Conservation (phyloP, 495 filamentous ascomycete genomes). For the Penicillium daleae region DNA sequence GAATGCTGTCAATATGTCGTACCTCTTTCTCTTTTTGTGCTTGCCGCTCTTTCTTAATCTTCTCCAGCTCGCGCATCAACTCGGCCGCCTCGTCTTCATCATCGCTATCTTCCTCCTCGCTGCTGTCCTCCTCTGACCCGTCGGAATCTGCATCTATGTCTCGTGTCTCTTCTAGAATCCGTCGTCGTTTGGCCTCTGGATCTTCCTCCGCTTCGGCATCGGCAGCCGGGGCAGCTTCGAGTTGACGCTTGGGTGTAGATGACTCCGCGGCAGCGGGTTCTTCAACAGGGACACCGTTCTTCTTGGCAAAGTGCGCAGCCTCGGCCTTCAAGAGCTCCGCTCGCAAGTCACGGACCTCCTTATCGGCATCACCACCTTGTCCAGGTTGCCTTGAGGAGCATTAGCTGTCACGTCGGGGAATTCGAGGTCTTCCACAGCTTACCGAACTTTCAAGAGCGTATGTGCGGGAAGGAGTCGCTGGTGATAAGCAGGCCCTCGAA, state of each 20-base stretch:
- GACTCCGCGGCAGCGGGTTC: slow-evolving; percentile 41
- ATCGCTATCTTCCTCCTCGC: slow-evolving; percentile 70
- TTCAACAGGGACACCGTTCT: slow-evolving; percentile 61
- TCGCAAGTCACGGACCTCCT: slow-evolving; percentile 76
- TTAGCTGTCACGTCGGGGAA: slow-evolving; percentile 19
- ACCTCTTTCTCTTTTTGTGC: slow-evolving; percentile 86
- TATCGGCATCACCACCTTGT: slow-evolving; percentile 84
- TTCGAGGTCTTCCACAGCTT: slow-evolving; percentile 17
- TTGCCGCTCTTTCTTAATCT: slow-evolving; percentile 87
- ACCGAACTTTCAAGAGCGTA: slow-evolving; percentile 87
- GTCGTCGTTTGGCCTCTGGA: slow-evolving; percentile 78
- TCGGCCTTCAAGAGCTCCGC: slow-evolving; percentile 90
- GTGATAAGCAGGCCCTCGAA: slow-evolving; percentile 92
- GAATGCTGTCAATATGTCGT: slow-evolving; percentile 2
- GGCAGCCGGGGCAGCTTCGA: slow-evolving; percentile 53
- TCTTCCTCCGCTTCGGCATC: slow-evolving; percentile 54
- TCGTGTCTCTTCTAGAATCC: slow-evolving; percentile 84
- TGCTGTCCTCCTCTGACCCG: slow-evolving; percentile 68
- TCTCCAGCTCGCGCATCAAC: slow-evolving; percentile 88
- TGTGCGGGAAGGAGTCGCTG: slow-evolving; percentile 93
- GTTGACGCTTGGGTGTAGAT: slow-evolving; percentile 63
- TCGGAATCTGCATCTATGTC: slow-evolving; percentile 92
- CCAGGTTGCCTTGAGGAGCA: slow-evolving; percentile 67
- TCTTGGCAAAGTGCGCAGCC: slow-evolving; percentile 84
- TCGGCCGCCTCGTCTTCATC: slow-evolving; percentile 89